Evolutionary conservation across 1,139 yeast species (phyloP).

Genomic region (Taphrina communis): DNA sequence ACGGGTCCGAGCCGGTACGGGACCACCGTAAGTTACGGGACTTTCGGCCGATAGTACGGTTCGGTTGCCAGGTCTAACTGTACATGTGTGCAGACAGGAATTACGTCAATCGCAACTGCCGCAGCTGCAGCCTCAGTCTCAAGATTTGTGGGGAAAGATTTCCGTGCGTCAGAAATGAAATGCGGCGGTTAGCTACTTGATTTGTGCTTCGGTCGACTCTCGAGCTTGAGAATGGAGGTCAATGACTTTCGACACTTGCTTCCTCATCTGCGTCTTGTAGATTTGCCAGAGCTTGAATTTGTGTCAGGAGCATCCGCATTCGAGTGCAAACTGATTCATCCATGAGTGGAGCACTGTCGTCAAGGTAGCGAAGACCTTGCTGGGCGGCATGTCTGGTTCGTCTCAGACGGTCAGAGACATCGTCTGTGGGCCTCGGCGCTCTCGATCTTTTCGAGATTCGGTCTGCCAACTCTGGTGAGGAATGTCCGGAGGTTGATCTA

Average conservation of each 20-base stretch:
- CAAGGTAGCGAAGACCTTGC: neutral
- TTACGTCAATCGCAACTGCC: neutral
- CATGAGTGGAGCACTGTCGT: neutral
- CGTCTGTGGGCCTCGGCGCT: neutral
- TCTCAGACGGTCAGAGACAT: slow-evolving; percentile 1
- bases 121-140: too few relatives aligned
- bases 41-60: too few relatives aligned
- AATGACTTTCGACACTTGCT: too few relatives aligned
- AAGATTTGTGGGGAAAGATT: neutral
- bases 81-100: neutral
- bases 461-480: neutral
- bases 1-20: too few relatives aligned
- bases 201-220: too few relatives aligned
- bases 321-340: neutral
- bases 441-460: neutral
- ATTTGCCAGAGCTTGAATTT: too few relatives aligned
- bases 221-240: too few relatives aligned
- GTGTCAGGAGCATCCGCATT: neutral
- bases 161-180: neutral
- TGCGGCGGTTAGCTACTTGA: neutral
- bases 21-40: too few relatives aligned
- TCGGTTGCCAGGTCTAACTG: too few relatives aligned
- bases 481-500: neutral
- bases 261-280: too few relatives aligned
- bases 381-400: neutral